Conservation (phyloP, 2,329 filamentous ascomycete genomes). For the Alternaria sp. region DNA sequence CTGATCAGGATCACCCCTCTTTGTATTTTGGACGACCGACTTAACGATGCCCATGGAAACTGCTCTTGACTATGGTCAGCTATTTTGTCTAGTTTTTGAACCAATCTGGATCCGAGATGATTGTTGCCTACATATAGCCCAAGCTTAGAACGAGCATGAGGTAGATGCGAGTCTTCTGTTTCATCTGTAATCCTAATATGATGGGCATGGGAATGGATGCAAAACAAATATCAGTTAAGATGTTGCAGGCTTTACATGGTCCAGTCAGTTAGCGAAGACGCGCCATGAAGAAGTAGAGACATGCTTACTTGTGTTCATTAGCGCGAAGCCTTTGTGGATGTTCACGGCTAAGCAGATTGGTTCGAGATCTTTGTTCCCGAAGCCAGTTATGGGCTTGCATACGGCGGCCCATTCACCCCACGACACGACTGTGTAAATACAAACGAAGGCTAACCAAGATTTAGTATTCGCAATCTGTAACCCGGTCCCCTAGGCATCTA, state of each 20-base stretch:
- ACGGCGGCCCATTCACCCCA: conserved; percentile 5
- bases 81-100: too few relatives aligned
- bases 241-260: background rate
- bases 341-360: conserved; percentile 3
- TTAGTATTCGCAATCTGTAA: background rate
- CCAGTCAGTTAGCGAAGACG: background rate
- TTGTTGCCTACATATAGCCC: background rate
- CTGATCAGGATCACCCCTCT: conserved; percentile 2
- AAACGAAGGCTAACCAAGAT: background rate
- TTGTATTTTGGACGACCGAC: conserved; percentile 2
- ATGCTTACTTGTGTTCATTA: background rate
- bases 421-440: background rate
- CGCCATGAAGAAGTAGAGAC: background rate
- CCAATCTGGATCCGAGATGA: background rate
- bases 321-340: conserved; percentile 2
- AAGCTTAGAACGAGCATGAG: conserved; percentile 1
- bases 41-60: conserved; percentile 3
- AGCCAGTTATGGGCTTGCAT: background rate
- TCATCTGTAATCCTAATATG: conserved; percentile 1
- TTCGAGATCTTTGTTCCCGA: conserved; percentile 1
- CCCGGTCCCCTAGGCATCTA: too few relatives aligned
- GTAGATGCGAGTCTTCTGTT: background rate
- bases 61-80: conserved; percentile 1
- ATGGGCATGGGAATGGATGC: background rate
- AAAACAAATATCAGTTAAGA: conserved; percentile 5